These are phyloP conservation scores for Jasminum sambac DNA, from an alignment of 257 asterid species.

Conservation along the genomic window DNA sequence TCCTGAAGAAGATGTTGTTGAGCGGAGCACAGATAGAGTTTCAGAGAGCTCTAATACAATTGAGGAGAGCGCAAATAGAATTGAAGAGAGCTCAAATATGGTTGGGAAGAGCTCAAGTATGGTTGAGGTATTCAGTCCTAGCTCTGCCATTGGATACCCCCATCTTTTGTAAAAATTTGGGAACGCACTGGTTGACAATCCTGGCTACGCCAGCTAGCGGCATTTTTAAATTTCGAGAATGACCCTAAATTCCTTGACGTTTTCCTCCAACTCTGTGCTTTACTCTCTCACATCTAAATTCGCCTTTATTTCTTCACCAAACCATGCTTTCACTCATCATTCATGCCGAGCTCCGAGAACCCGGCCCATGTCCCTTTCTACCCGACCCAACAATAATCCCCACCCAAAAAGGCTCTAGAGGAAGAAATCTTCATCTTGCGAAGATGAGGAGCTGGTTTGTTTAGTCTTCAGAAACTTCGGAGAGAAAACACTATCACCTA, in stretches of 20 bases:
- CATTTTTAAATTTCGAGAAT: no score
- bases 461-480: conserved; percentile 49
- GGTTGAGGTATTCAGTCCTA: no score
- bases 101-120: no score
- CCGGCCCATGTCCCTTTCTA: conserved; percentile 38
- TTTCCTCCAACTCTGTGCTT: conserved; percentile 28
- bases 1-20: no score
- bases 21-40: no score
- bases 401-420: conserved; percentile 31
- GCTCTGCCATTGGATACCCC: no score
- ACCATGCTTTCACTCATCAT: conserved; percentile 19
- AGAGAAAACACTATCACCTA: conserved; percentile 62
- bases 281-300: conserved; percentile 22
- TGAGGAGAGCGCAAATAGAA: no score
- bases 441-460: conserved; percentile 66
- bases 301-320: conserved; percentile 23
- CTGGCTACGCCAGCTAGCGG: no score
- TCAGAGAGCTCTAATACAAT: no score
- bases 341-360: conserved; percentile 22
- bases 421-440: conserved; percentile 19
- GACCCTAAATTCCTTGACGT: conserved; percentile 31
- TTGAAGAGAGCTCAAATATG: no score
- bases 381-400: conserved; percentile 41
- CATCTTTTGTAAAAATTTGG: no score
- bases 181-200: no score